Conservation (phyloP, 768 basidiomycete genomes). For the Boletus vinaceobasis region DNA sequence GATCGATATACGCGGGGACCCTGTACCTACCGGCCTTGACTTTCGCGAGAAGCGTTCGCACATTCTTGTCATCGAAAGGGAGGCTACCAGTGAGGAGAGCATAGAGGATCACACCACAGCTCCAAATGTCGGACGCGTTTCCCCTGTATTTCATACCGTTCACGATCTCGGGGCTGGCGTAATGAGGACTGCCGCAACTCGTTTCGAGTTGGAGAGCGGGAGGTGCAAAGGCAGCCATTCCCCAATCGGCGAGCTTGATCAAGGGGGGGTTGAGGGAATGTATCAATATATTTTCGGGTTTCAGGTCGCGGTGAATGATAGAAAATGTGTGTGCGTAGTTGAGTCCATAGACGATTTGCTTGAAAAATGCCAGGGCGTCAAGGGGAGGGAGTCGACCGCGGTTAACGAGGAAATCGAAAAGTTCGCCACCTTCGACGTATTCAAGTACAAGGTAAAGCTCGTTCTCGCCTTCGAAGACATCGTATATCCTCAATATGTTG, state of each 20-base stretch:
- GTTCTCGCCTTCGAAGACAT: constrained; percentile 90
- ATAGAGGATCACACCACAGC: constrained; percentile 90
- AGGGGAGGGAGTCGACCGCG: constrained; percentile 73
- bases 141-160: constrained; percentile 87
- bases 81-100: constrained; percentile 87
- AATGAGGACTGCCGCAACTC: constrained; percentile 95
- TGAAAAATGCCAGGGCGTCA: constrained; percentile 90
- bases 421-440: constrained; percentile 93
- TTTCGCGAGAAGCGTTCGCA: constrained; percentile 71
- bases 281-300: constrained; percentile 95
- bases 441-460: constrained; percentile 93
- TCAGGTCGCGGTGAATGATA: constrained; percentile 96
- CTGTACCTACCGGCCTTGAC: constrained; percentile 86
- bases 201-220: constrained; percentile 85
- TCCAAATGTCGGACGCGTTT: constrained; percentile 93
- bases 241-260: constrained; percentile 97
- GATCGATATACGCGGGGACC: constrained; percentile 76
- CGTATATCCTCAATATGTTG: constrained; percentile 92
- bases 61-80: constrained; percentile 92
- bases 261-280: constrained; percentile 75
- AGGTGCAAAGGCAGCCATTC: constrained; percentile 95
- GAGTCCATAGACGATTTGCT: constrained; percentile 92
- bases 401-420: constrained; percentile 95
- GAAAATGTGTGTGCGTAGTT: constrained; percentile 98
- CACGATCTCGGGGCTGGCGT: constrained; percentile 95